Base-by-base conservation (phyloP, 768 basidiomycete genomes). In the Kwoniella europaea region DNA sequence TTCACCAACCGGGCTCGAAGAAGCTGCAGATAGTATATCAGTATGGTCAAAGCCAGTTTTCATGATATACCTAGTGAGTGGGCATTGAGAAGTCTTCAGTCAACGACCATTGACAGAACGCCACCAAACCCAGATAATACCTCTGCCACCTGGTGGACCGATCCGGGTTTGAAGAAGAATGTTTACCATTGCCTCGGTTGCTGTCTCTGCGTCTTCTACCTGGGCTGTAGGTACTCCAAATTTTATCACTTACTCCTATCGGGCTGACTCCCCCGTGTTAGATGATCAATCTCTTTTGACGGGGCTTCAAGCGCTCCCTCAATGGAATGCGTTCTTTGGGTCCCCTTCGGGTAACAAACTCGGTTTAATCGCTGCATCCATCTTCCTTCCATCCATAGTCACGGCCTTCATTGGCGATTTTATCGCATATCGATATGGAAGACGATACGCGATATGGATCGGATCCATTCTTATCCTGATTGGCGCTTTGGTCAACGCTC, bases 331-430 rank as follows among this genome's bases (percentile, higher is more conserved):
- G 0, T 77, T 73, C 63, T 76, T 79, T 62, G 43, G 64, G 43
- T 67, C 43, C 27, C 77, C 77, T 15, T 62, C 67, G 6, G 69
- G 77, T 44, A 68, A 67, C 41, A 63, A 46, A 16, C 71, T 79
- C 27, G 77, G 77, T 61, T 66, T 79, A 15, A 58, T 58, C 66
- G 70, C 75, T 5, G 75, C 77, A 20, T 62, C 60, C 27, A 61
- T 76, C 61, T 79, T 74, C 72, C 65, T 79, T 46, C 77, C 77
- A 12, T 67, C 73, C 2, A 67, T 79, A 20, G 52, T 76, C 15
- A 68, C 67, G 15, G 71, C 75, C n/a, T 79, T 74, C 56, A 54
- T 74, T 2, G 75, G 75, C n/a, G 75, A 76, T 65, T 74, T 27
- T 16, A 68, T 76, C 57, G 74, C 71, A 20, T 58, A 54, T n/a